These are phyloP conservation scores for Actinomucor elegans DNA, from an alignment of 371 early-diverging fungal genomes.

Conservation along the genomic window DNA sequence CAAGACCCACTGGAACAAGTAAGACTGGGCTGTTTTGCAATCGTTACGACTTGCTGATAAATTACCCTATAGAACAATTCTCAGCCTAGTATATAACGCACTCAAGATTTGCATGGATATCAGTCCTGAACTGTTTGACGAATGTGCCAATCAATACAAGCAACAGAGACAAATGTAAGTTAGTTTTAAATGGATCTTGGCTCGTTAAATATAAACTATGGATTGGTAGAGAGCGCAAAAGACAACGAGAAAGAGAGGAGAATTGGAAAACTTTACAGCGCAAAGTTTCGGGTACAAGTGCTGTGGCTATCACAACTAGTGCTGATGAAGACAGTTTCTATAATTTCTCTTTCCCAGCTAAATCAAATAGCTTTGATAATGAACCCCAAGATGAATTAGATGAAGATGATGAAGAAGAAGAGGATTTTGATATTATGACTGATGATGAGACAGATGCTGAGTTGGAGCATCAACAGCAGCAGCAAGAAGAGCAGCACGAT, in stretches of 20 bases:
- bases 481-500: slow-evolving; percentile 29
- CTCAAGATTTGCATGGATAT: slow-evolving; percentile 95
- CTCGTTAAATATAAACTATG: neutral
- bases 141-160: slow-evolving; percentile 86
- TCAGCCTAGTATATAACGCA: slow-evolving; percentile 91
- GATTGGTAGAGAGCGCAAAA: slow-evolving; percentile 72
- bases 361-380: slow-evolving; percentile 18
- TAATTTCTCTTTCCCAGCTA: slow-evolving; percentile 30
- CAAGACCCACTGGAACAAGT: slow-evolving; percentile 97
- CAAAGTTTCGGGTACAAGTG: slow-evolving; percentile 47
- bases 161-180: slow-evolving; percentile 79
- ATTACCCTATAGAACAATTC: slow-evolving; percentile 84
- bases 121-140: slow-evolving; percentile 90
- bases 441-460: slow-evolving; percentile 28
- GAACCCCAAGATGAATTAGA: too few relatives aligned
- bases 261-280: slow-evolving; percentile 79
- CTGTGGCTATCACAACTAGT: slow-evolving; percentile 20
- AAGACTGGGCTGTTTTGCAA: slow-evolving; percentile 13
- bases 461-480: slow-evolving; percentile 17
- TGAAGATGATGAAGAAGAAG: slow-evolving; percentile 16
- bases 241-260: slow-evolving; percentile 84
- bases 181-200: neutral
- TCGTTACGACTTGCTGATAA: too few relatives aligned
- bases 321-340: slow-evolving; percentile 13
- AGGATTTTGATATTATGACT: slow-evolving; percentile 30